Evolutionary conservation across 2,329 filamentous ascomycete species (phyloP), one percentile per base, ranked within the genome.

Genomic region (Fusarium sp.): DNA sequence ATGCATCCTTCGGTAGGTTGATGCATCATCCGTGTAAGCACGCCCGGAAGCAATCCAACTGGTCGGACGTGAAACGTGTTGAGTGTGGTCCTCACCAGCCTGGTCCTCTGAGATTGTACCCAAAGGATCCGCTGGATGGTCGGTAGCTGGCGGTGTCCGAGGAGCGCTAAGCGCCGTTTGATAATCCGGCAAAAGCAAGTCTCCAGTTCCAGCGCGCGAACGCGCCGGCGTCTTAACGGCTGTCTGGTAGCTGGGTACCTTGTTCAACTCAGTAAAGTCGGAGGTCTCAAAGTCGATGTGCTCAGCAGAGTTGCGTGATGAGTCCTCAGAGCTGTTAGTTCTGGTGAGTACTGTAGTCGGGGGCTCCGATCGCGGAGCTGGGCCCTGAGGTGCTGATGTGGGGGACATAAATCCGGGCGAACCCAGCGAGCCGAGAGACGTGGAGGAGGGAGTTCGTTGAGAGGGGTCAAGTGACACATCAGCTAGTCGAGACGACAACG

Each of bases 201-300:
- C 83, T 22, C 84, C 83, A 8, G 84, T 79, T 43, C 83, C 83
- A 49, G 81, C 84, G 15, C 83, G 83, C 34, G 85, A 83, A 51
- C 87, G 84, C 17, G 88, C 86, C 7, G 89, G 88, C 1, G 90
- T 88, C 67, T 87, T 88, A 26, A 94, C 88, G 0, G 92, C 92
- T 2, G 92, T 94, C 17, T 87, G 86, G 77, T 95, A 95, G 58
- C 92, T 94, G 2, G 92, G 92, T 3, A 95, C 92, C 69, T 91
- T 91, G 76, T 85, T 91, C 42, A 94, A 81, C 68, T 89, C 87
- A 48, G 87, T 86, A 69, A 93, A 80, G 66, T 92, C 89, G 18
- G 84, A 81, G 61, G 90, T 87, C 33, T 87, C 82, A 48, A 84
- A 83, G 63, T 90, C 86, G 49, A 85, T 73, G 66, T 90, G 86